These are phyloP conservation scores for Acanthamoeba lenticulata DNA, from an alignment of 208 protist genomes.

Conservation along the genomic window DNA sequence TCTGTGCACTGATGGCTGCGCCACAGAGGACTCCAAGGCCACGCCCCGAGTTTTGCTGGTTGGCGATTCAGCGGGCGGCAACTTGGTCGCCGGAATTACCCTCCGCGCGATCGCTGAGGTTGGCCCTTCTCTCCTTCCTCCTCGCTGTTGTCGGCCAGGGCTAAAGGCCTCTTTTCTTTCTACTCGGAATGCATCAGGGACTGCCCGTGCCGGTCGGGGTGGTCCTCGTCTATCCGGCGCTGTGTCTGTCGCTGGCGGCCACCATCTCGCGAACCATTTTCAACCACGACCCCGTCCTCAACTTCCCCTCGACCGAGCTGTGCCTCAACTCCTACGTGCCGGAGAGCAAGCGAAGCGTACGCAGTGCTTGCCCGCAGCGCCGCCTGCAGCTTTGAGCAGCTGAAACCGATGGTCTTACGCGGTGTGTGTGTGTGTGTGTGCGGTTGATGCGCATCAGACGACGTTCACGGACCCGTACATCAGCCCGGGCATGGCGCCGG, in stretches of 20 bases:
- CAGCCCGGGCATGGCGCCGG: conserved; percentile 9
- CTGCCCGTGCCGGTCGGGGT: background rate
- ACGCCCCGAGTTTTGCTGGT: background rate
- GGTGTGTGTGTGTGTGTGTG: too few relatives aligned
- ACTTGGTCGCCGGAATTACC: background rate
- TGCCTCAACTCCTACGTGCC: conserved; percentile 32
- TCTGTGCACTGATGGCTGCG: too few relatives aligned
- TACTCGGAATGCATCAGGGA: background rate
- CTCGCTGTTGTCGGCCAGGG: background rate
- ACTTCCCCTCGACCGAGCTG: background rate
- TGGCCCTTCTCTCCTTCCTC: background rate
- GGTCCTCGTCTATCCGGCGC: background rate
- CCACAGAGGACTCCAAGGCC: conserved; percentile 5
- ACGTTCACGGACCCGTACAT: background rate
- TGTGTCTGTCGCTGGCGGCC: background rate
- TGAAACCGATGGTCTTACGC: too few relatives aligned
- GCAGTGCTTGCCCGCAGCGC: background rate
- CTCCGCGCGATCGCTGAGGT: background rate
- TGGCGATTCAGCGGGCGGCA: background rate
- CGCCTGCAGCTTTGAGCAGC: background rate
- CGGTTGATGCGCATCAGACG: background rate
- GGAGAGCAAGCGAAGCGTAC: background rate
- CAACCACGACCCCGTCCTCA: conserved; percentile 19
- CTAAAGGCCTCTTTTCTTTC: background rate
- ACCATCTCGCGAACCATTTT: background rate